Evolutionary conservation across 805 yeast species (phyloP).

Genomic region (Sugiyamaella lignohabitans): DNA sequence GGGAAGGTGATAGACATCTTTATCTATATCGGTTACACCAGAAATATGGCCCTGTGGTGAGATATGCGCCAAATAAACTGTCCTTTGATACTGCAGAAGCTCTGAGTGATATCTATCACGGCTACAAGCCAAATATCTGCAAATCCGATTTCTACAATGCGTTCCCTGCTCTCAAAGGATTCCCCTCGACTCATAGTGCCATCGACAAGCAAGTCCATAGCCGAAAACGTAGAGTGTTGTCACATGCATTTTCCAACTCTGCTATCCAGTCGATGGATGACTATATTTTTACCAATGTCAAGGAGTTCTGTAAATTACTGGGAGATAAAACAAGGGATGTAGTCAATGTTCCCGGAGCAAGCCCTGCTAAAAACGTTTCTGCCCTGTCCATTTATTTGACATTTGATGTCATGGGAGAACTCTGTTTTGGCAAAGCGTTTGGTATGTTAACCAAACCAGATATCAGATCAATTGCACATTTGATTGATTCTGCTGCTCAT

Average conservation of each 20-base stretch:
- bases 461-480: conserved; percentile 13
- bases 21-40: conserved; percentile 10
- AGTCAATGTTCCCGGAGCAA: conserved; percentile 8
- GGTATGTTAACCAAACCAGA: conserved; percentile 15
- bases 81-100: conserved; percentile 15
- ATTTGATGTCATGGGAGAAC: conserved; percentile 19
- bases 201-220: conserved; percentile 15
- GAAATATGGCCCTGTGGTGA: conserved; percentile 15
- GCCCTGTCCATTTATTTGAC: conserved; percentile 12
- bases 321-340: conserved; percentile 14
- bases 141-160: conserved; percentile 18
- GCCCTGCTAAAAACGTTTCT: conserved; percentile 16
- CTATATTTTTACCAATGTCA: conserved; percentile 15
- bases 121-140: conserved; percentile 11
- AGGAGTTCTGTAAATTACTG: conserved; percentile 11
- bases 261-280: conserved; percentile 16
- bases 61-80: conserved; percentile 16
- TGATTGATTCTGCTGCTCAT: conserved; percentile 18
- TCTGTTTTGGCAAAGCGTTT: conserved; percentile 17
- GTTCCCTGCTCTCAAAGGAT: conserved; percentile 18
- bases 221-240: conserved; percentile 17
- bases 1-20: conserved; percentile 17
- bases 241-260: conserved; percentile 16
- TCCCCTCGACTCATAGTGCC: conserved; percentile 17
- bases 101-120: conserved; percentile 13